Conservation (phyloP, 139 green algal genomes). For the Chloropicon primus region DNA sequence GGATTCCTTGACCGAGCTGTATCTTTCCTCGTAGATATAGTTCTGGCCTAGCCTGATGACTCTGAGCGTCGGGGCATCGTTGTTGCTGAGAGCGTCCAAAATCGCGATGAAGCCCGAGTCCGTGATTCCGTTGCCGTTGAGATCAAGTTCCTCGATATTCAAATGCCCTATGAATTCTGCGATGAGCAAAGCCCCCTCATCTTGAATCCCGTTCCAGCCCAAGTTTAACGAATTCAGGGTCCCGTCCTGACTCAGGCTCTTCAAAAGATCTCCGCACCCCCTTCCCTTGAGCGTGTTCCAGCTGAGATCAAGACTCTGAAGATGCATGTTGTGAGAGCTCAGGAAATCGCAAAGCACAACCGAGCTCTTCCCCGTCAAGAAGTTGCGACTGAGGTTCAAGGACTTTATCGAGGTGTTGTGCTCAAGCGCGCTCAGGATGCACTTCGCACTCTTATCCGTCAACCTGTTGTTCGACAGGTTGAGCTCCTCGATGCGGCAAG, state of each 20-base stretch:
- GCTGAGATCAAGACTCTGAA: neutral
- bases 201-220: neutral
- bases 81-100: neutral
- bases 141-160: neutral
- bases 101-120: neutral
- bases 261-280: neutral
- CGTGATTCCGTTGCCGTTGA: neutral
- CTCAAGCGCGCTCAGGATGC: neutral
- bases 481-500: neutral
- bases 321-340: neutral
- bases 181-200: neutral
- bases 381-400: neutral
- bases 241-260: neutral
- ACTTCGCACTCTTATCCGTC: neutral
- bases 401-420: neutral
- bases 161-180: neutral
- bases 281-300: neutral
- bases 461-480: neutral
- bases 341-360: neutral
- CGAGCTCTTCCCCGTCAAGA: neutral
- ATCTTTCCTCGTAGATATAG: neutral
- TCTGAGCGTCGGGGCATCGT: neutral
- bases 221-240: neutral
- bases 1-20: neutral
- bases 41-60: neutral